Base-by-base conservation (phyloP, 1,284 basidiomycete genomes). In the Irpex sp. region DNA sequence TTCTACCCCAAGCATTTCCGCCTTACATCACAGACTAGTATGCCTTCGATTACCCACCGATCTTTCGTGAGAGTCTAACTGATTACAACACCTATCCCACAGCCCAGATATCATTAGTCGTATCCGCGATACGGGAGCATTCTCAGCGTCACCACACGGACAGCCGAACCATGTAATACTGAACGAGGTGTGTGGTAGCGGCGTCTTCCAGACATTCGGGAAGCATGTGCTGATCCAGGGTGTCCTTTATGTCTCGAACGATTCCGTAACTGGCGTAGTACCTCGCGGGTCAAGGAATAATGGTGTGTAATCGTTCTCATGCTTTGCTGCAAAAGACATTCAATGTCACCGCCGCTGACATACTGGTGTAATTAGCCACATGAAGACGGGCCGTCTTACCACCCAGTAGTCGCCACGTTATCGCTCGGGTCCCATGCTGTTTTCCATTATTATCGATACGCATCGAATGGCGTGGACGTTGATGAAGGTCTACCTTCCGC, bases 371-470 rank as follows among this genome's bases (percentile, higher is more conserved):
- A 60, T 39, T 73, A 95, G 93, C 94, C 95, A 0, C 96, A 97
- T 70, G 89, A 97, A 76, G 96, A 98, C 72, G 95, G 96, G 0
- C 89, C 91, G 0, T 87, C 91, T 3, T 98, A 97, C 77, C 81
- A 89, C 69, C 92, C 95, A 0, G 87, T 92, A 5, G 95, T 98
- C 0, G 91, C 94, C 0, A 98, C 95, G 8, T 79, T 98, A 61
- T 95, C 94, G 9, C 79, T 98, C 60, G 91, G 90, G 35, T 91
- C 92, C 0, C 90, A 95, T 75, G 82, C 91, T 0, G 79, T 95
- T 54, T 90, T 98, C 69, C 87, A 97, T 75, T 89, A 97, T 72
- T 94, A 94, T 73, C 83, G 82, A 63, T 95, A 94, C 70, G 75
- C 68, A 31, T 59, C 21, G 19, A 8, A 36, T 17, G 1, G 13